phyloP scores from a whole-genome alignment of 495 filamentous ascomycete genomes.

The Parachaetomium inaequale region DNA sequence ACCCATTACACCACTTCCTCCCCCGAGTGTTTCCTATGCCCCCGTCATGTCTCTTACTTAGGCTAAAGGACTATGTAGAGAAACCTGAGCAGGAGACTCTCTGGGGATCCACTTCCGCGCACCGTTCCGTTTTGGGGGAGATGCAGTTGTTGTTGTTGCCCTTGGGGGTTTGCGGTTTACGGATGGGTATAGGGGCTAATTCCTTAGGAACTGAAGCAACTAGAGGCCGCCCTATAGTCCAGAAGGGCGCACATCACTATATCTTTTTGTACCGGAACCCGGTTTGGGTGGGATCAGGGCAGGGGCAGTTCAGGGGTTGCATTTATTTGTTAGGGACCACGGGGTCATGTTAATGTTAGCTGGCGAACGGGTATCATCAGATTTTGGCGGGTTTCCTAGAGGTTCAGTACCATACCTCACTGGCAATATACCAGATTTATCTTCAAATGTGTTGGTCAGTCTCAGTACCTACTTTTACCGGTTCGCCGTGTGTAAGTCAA shows the following conservation, averaged over 20 bases:
- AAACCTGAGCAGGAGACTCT: slow-evolving; percentile 31
- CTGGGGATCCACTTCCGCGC: slow-evolving; percentile 4
- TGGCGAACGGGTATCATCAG: background rate
- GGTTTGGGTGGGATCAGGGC: background rate
- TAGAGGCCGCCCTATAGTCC: slow-evolving; percentile 19
- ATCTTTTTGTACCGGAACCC: background rate
- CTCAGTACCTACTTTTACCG: too few relatives aligned
- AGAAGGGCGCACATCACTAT: background rate
- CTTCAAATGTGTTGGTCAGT: too few relatives aligned
- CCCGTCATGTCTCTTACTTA: slow-evolving; percentile 26
- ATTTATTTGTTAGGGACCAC: background rate
- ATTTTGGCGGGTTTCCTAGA: background rate
- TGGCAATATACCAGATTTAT: background rate
- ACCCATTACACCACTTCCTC: slow-evolving; percentile 1
- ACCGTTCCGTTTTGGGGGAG: background rate
- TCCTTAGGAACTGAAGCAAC: slow-evolving; percentile 40
- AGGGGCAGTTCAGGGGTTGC: background rate
- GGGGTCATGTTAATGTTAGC: background rate
- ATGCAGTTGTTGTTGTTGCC: background rate
- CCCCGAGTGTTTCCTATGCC: slow-evolving; percentile 8
- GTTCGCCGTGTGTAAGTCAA: background rate
- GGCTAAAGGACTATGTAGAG: slow-evolving; percentile 40
- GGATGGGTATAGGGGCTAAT: slow-evolving; percentile 31
- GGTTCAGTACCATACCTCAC: background rate
- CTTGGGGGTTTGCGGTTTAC: background rate